phyloP scores from a whole-genome alignment of 2,329 filamentous ascomycete species.

The Cordyceps militaris region DNA sequence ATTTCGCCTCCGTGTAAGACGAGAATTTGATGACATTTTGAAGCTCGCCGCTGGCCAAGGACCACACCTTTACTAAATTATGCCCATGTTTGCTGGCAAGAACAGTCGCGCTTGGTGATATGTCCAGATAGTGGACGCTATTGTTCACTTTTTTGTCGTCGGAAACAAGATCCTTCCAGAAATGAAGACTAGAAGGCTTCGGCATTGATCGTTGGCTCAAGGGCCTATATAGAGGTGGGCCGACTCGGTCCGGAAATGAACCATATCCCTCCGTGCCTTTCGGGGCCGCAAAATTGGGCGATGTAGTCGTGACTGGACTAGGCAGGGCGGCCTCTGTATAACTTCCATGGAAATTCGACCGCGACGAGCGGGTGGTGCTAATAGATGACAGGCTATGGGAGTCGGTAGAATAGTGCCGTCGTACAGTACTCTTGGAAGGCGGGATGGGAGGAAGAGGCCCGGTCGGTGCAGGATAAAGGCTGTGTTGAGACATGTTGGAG shows the following conservation, averaged over 20 bases:
- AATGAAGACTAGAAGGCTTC: conserved; percentile 1
- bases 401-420: neutral
- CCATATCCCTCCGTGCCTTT: neutral
- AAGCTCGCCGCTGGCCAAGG: conserved; percentile 70
- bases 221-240: neutral
- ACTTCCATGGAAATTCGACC: neutral
- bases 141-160: conserved; percentile 25
- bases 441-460: conserved; percentile 12
- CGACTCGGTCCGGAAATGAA: neutral
- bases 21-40: conserved; percentile 39
- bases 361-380: conserved; percentile 3
- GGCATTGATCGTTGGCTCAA: conserved; percentile 6
- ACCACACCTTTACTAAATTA: conserved; percentile 87
- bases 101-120: conserved; percentile 26
- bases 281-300: neutral
- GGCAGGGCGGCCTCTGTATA: neutral
- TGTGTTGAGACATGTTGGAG: conserved; percentile 7
- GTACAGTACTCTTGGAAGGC: neutral
- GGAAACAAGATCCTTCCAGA: conserved; percentile 20
- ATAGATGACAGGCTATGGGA: conserved; percentile 11
- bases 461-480: conserved; percentile 10
- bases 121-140: conserved; percentile 29
- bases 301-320: neutral
- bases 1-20: conserved; percentile 31
- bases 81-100: conserved; percentile 39